Base-by-base conservation (phyloP, 331 rosid species). In the Quercus tomentella region DNA sequence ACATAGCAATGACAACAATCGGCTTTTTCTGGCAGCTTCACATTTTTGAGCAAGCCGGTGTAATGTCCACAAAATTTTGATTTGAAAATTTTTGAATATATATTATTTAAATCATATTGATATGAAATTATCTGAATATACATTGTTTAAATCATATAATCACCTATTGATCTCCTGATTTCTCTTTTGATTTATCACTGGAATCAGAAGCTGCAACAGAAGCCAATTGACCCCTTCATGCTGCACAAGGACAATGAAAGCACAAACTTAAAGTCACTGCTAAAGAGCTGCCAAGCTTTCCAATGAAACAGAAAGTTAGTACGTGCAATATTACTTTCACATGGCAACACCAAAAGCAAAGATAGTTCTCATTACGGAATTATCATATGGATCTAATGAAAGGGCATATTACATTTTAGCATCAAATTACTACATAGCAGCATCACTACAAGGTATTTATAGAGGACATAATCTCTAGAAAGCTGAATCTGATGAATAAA, bases 11-110 rank as follows among this genome's bases (percentile, higher is more conserved):
- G 45, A 73, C 21, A 81, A 77, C 35, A 26, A 76, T 75, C 97
- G 85, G 79, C 99, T 91, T 83, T 93, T 95, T 84, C 98, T 89
- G 41, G 98, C 99, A 79, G 99, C 99, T 83, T 95, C 99, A 35
- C 92, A 97, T 83, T 95, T 95, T 93, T 95, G 99, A 68, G 99
- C 98, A 68, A 95, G 93, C 76, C 96, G 85, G 73, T 97, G 97
- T 72, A 91, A 31, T 2, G 93, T 93, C 98, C 93, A 89, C 66
- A 83, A 70, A 22, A 43, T 26, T 74, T 65, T 51, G 72, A 49
- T 56, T 63, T 45, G 5, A 56, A 85, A 65, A 28, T 49, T 41
- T 37, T 33, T 81, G 82, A 87, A 49, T 57, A 56, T 70, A 45
- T 26, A 67, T 35, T 5, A 43, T 43, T 43, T 8, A 43, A 43